phyloP scores from a whole-genome alignment of 768 basidiomycete species.

The Leucocoprinus leucothites region DNA sequence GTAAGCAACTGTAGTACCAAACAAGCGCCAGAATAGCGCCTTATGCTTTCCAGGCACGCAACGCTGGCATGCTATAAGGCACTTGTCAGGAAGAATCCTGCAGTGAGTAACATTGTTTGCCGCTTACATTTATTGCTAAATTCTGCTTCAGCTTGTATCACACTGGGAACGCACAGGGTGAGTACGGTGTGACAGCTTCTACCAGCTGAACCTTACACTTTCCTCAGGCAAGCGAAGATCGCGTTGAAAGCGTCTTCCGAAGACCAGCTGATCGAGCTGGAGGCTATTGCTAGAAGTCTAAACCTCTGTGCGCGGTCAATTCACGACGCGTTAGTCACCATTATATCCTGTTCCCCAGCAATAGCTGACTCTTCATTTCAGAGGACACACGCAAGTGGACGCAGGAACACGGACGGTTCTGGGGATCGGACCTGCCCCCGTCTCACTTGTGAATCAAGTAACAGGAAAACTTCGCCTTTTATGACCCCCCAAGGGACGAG shows the following conservation, averaged over 20 bases:
- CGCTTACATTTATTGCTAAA: constrained; percentile 15
- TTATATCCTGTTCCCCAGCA: background rate
- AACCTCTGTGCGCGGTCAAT: constrained; percentile 91
- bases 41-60: constrained; percentile 61
- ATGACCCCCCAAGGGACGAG: constrained; percentile 23
- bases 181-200: constrained; percentile 11
- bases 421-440: constrained; percentile 90
- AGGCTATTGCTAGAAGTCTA: constrained; percentile 83
- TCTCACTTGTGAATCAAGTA: constrained; percentile 77
- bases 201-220: background rate
- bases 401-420: constrained; percentile 85
- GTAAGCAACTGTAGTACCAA: constrained; percentile 6
- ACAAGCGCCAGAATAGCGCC: background rate
- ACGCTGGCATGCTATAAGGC: constrained; percentile 94
- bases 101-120: constrained; percentile 13
- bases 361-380: constrained; percentile 32
- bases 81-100: constrained; percentile 69
- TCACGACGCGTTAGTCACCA: constrained; percentile 67
- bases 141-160: constrained; percentile 42
- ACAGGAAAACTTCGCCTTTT: constrained; percentile 77
- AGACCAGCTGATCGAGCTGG: constrained; percentile 80
- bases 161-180: constrained; percentile 93
- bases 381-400: constrained; percentile 82
- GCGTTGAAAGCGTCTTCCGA: constrained; percentile 80
- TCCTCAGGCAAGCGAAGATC: constrained; percentile 90